These are phyloP conservation scores for Periconia sp. DNA, from an alignment of 2,329 filamentous ascomycete species.

Conservation along the genomic window DNA sequence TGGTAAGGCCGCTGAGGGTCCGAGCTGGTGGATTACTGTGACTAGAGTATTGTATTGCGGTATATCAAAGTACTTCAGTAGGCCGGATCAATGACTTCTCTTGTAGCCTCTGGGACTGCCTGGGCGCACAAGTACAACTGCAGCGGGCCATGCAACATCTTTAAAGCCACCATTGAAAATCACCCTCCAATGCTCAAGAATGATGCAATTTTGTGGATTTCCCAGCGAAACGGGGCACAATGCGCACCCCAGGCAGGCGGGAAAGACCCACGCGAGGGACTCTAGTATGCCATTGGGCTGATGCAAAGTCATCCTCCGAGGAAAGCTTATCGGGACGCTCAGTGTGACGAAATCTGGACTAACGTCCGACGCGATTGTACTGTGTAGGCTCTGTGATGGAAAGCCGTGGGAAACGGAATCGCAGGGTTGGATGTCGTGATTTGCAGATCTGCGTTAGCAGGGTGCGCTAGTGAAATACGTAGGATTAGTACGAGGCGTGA, in stretches of 20 bases:
- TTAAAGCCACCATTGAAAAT: slow-evolving; percentile 11
- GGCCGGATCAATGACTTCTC: no score
- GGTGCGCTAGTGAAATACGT: slow-evolving; percentile 13
- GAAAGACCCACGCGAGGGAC: background rate
- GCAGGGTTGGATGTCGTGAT: slow-evolving; percentile 44
- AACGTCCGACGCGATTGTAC: slow-evolving; percentile 8
- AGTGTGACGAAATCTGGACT: slow-evolving; percentile 7
- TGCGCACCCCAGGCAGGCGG: slow-evolving; percentile 6
- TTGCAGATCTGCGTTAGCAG: slow-evolving; percentile 29
- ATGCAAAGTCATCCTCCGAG: slow-evolving; percentile 12
- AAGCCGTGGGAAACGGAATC: slow-evolving; percentile 31
- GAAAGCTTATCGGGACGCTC: slow-evolving; percentile 11
- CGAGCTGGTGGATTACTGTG: no score
- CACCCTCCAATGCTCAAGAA: slow-evolving; percentile 11
- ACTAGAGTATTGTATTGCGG: no score
- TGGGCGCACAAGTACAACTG: no score
- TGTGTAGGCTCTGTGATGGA: slow-evolving; percentile 3
- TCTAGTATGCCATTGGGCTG: slow-evolving; percentile 23
- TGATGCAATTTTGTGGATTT: slow-evolving; percentile 41
- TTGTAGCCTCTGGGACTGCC: no score
- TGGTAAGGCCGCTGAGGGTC: no score
- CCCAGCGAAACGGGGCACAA: slow-evolving; percentile 11
- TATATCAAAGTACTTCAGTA: no score
- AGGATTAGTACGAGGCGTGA: background rate
- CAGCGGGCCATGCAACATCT: slow-evolving; percentile 2